phyloP scores from a whole-genome alignment of 1,284 basidiomycete species.

The Boletus hoseneyae region DNA sequence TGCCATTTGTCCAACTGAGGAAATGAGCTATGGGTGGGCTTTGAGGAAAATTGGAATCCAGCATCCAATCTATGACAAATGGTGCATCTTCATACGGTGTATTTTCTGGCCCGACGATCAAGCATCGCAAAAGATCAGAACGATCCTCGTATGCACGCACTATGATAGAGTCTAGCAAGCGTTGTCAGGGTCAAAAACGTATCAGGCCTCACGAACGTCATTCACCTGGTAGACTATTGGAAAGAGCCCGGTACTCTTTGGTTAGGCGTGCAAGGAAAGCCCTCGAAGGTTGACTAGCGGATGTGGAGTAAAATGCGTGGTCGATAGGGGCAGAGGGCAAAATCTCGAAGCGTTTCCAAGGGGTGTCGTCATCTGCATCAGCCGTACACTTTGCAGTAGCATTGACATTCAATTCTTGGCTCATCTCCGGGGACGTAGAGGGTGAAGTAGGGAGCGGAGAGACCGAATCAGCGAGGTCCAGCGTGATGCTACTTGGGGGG shows the following conservation, averaged over 20 bases:
- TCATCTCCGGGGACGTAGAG: conserved; percentile 32
- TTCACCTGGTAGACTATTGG: conserved; percentile 77
- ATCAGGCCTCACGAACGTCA: conserved; percentile 5
- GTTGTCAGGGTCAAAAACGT: conserved; percentile 1
- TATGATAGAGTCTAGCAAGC: conserved; percentile 57
- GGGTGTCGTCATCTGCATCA: conserved; percentile 32
- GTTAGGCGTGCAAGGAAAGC: conserved; percentile 71
- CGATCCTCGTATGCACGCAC: conserved; percentile 79
- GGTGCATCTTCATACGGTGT: conserved; percentile 93
- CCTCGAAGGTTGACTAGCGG: conserved; percentile 63
- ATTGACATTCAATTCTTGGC: conserved; percentile 33
- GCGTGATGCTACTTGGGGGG: conserved; percentile 13
- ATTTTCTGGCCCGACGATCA: conserved; percentile 91
- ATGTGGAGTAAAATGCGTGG: conserved; percentile 72
- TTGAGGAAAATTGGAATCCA: conserved; percentile 85
- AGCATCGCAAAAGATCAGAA: conserved; percentile 78
- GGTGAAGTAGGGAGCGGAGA: conserved; percentile 31
- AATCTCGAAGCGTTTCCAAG: conserved; percentile 78
- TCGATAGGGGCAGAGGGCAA: conserved; percentile 72
- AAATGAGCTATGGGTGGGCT: conserved; percentile 89
- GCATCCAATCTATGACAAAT: conserved; percentile 92
- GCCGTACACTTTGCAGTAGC: conserved; percentile 19
- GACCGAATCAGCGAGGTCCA: conserved; percentile 23
- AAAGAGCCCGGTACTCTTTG: conserved; percentile 82
- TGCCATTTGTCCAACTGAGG: conserved; percentile 91